Conservation (phyloP, 1,284 basidiomycete genomes). For the Fistulinella staudtii region DNA sequence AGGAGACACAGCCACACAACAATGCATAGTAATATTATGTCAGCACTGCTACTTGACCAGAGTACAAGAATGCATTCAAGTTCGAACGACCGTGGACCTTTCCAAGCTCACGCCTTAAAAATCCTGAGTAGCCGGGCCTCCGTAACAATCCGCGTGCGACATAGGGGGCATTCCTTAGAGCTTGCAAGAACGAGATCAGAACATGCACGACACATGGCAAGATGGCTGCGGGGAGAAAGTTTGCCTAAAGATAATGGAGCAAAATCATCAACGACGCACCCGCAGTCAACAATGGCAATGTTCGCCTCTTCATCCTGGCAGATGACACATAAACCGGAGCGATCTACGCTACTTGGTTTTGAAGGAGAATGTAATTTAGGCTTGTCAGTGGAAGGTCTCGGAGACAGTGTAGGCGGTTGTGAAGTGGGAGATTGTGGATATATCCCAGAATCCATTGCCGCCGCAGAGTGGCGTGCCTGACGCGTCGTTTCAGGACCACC, state of each 20-base stretch:
- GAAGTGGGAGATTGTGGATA: conserved; percentile 10
- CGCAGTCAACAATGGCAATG: conserved; percentile 90
- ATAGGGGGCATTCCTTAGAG: conserved; percentile 80
- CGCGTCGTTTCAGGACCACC: conserved; percentile 2
- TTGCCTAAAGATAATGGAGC: conserved; percentile 1
- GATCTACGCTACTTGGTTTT: conserved; percentile 47
- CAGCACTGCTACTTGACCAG: conserved; percentile 5
- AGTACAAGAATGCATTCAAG: too few species aligned
- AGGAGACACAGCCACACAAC: conserved; percentile 22
- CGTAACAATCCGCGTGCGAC: conserved; percentile 81
- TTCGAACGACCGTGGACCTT: too few species aligned
- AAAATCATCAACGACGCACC: conserved; percentile 45
- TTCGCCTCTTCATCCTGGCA: conserved; percentile 91
- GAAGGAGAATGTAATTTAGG: conserved; percentile 31
- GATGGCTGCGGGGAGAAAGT: conserved; percentile 49
- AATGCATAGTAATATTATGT: conserved; percentile 8
- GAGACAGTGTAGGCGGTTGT: conserved; percentile 11
- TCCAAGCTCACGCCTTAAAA: conserved; percentile 56
- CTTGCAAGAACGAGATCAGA: conserved; percentile 80
- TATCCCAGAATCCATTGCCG: neutral
- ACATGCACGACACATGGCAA: conserved; percentile 79
- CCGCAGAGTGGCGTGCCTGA: conserved; percentile 9
- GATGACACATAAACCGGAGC: conserved; percentile 77
- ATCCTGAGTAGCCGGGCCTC: conserved; percentile 77
- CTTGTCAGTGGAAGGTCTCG: conserved; percentile 13